Percentiles rank a stretch among this genome's conserved stretches.
phyloP scores from a whole-genome alignment of 2,329 filamentous ascomycete genomes.

The Torrubiella hemipterigena region DNA sequence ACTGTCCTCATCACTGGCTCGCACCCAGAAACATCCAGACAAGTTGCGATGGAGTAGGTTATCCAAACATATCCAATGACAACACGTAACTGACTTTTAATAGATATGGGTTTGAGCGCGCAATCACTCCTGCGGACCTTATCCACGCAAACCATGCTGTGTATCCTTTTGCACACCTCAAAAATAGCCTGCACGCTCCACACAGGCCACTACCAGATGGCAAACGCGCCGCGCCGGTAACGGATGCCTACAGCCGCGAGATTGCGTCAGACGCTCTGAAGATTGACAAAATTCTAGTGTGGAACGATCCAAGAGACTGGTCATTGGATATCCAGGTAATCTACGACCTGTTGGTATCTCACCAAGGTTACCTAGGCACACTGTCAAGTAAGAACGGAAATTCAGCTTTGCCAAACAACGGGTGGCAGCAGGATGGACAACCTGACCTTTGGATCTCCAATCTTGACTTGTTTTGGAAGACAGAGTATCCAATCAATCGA shows the following conservation, averaged over 20 bases:
- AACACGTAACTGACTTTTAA: conserved; percentile 1
- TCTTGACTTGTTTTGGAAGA: conserved; percentile 81
- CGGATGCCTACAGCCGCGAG: conserved; percentile 19
- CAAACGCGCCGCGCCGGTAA: conserved; percentile 17
- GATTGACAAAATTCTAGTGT: conserved; percentile 84
- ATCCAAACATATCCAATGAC: conserved; percentile 9
- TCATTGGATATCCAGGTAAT: conserved; percentile 80
- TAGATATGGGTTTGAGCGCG: conserved; percentile 62
- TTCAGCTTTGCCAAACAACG: conserved; percentile 50
- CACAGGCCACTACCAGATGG: conserved; percentile 18
- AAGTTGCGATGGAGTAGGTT: conserved; percentile 55
- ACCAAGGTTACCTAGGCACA: conserved; percentile 69
- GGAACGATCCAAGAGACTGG: conserved; percentile 96
- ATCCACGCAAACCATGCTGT: conserved; percentile 59
- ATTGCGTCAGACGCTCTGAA: conserved; percentile 42
- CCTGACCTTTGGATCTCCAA: conserved; percentile 81
- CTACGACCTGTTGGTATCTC: conserved; percentile 69
- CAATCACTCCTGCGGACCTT: conserved; percentile 79
- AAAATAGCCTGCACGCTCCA: conserved; percentile 16
- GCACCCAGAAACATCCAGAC: conserved; percentile 52
- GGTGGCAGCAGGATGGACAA: conserved; percentile 75
- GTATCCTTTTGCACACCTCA: conserved; percentile 62
- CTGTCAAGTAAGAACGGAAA: conserved; percentile 62
- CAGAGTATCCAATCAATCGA: conserved; percentile 71
- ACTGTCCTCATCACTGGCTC: conserved; percentile 67